Evolutionary conservation across 1,139 yeast species (phyloP).

Genomic region (Blastobotrys serpentis): DNA sequence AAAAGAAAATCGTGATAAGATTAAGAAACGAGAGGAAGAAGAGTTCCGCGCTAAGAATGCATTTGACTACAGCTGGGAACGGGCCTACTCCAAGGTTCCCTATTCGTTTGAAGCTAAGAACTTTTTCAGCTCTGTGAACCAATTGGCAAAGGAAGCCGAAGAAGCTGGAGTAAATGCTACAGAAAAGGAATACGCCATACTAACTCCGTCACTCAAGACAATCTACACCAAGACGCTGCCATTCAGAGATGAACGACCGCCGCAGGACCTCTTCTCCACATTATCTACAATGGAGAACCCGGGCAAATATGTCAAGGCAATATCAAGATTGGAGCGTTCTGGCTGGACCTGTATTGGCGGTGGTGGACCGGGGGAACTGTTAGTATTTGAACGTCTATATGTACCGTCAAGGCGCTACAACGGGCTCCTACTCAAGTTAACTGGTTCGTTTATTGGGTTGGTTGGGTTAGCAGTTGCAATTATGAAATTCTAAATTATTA

Average conservation of each 20-base stretch:
- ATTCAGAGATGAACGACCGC: constrained; percentile 38
- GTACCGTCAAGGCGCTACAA: constrained; percentile 21
- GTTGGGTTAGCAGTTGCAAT: constrained; percentile 16
- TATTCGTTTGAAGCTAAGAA: constrained; percentile 47
- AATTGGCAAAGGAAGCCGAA: constrained; percentile 8
- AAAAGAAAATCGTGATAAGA: constrained; percentile 45
- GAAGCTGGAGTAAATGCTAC: constrained; percentile 6
- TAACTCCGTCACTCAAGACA: constrained; percentile 46
- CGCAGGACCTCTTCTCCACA: constrained; percentile 48
- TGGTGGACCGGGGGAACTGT: constrained; percentile 38
- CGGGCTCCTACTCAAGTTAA: constrained; percentile 20
- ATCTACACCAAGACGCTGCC: constrained; percentile 45
- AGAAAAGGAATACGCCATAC: constrained; percentile 46
- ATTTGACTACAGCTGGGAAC: constrained; percentile 51
- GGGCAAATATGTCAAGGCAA: constrained; percentile 36
- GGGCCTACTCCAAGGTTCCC: constrained; percentile 36
- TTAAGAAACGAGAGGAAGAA: constrained; percentile 45
- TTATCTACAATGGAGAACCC: constrained; percentile 44
- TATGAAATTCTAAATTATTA: constrained; percentile 8
- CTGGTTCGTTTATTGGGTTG: constrained; percentile 16
- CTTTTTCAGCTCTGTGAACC: constrained; percentile 50
- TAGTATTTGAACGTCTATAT: constrained; percentile 40
- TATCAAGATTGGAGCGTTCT: constrained; percentile 41
- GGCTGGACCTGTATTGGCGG: constrained; percentile 52
- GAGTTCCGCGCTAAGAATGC: constrained; percentile 52